Percentiles rank a stretch among this genome's conserved stretches.
phyloP scores from a whole-genome alignment of 106 monocot genomes.

The Dioscorea dumetorum region DNA sequence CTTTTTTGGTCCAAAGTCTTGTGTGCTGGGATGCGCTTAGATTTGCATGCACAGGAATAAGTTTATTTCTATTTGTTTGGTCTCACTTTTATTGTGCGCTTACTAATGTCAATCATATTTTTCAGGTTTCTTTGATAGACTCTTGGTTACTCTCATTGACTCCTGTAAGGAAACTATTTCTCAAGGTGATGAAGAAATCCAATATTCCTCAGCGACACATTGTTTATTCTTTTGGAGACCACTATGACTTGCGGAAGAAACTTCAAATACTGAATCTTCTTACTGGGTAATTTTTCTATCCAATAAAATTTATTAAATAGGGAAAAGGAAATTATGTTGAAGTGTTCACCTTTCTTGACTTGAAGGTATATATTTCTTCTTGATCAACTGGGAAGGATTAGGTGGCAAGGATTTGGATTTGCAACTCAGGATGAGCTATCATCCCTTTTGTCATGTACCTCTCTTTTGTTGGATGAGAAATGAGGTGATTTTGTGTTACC shows the following conservation, averaged over 20 bases:
- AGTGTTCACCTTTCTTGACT: constrained; percentile 1
- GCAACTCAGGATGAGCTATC: constrained; percentile 75
- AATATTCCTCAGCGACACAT: constrained; percentile 35
- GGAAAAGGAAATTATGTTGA: neutral
- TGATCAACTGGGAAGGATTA: constrained; percentile 71
- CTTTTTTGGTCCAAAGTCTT: too few relatives aligned
- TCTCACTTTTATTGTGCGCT: too few relatives aligned
- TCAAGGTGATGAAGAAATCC: constrained; percentile 74
- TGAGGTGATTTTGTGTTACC: constrained; percentile 7
- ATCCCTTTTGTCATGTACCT: constrained; percentile 57
- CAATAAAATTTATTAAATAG: neutral
- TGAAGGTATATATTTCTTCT: constrained; percentile 83
- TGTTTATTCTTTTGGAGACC: constrained; percentile 88
- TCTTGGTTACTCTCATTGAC: constrained; percentile 72
- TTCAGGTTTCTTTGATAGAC: constrained; percentile 80
- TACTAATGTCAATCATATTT: neutral
- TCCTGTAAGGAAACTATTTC: constrained; percentile 47
- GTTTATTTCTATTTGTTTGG: too few relatives aligned
- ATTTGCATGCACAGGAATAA: too few relatives aligned
- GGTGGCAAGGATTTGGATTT: constrained; percentile 94
- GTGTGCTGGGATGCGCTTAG: too few relatives aligned
- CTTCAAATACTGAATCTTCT: constrained; percentile 87
- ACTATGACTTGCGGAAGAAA: constrained; percentile 83
- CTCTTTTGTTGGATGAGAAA: constrained; percentile 55
- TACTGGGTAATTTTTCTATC: constrained; percentile 51